A percentile compares a stretch with the other conserved stretches of the same genome.
These are phyloP conservation scores for Mentha longifolia DNA, from an alignment of 257 asterid genomes.

Conservation along the genomic window DNA sequence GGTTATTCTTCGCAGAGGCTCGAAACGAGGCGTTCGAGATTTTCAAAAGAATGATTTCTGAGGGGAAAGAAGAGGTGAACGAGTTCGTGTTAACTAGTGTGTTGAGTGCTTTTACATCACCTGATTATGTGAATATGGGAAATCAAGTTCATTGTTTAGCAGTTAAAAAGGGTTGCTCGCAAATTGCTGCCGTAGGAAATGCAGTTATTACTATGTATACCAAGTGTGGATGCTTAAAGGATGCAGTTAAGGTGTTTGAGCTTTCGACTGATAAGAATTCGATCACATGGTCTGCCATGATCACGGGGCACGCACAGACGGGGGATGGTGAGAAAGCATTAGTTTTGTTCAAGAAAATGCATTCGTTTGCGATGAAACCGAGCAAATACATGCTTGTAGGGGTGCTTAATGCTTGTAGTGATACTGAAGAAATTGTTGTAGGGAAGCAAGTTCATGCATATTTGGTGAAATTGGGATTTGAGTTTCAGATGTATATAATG, in stretches of 20 bases:
- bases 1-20: slow-evolving; percentile 66
- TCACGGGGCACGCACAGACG: slow-evolving; percentile 76
- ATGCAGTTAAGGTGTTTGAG: slow-evolving; percentile 61
- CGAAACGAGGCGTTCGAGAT: slow-evolving; percentile 59
- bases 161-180: slow-evolving; percentile 49
- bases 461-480: slow-evolving; percentile 65
- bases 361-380: slow-evolving; percentile 57
- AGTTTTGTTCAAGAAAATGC: slow-evolving; percentile 70
- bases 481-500: slow-evolving; percentile 67
- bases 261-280: slow-evolving; percentile 55
- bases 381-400: slow-evolving; percentile 84
- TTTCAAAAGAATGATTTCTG: slow-evolving; percentile 48
- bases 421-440: slow-evolving; percentile 47
- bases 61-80: slow-evolving; percentile 47
- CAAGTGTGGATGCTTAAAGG: slow-evolving; percentile 63
- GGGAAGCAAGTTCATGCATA: slow-evolving; percentile 78
- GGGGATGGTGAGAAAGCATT: slow-evolving; percentile 73
- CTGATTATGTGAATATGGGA: slow-evolving; percentile 50
- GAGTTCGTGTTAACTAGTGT: slow-evolving; percentile 81
- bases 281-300: slow-evolving; percentile 90
- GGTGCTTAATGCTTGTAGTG: slow-evolving; percentile 83
- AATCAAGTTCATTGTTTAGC: slow-evolving; percentile 70
- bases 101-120: slow-evolving; percentile 62
- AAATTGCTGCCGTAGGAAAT: slow-evolving; percentile 67
- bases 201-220: slow-evolving; percentile 87